Evolutionary conservation across 2,329 filamentous ascomycete species (phyloP).

Genomic region (Talaromyces amestolkiae): DNA sequence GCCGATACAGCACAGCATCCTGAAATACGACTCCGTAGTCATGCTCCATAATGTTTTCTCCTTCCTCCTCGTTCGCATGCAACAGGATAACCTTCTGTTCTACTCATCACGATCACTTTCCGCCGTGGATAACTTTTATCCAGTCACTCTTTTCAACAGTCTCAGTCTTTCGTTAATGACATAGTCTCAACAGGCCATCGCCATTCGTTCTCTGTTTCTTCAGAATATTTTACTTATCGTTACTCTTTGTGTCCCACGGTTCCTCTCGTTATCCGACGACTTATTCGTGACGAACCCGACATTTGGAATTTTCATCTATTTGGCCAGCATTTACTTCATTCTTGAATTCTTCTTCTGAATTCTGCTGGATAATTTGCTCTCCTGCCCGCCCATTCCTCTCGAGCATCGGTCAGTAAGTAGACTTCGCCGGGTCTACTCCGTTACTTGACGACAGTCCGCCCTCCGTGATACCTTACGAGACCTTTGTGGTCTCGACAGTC

Average conservation of each 20-base stretch:
- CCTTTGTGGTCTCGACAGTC: conserved; percentile 32
- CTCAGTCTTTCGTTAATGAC: conserved; percentile 13
- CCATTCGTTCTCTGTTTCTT: conserved; percentile 9
- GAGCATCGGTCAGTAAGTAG: background rate
- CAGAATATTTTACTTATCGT: conserved; percentile 8
- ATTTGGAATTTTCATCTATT: background rate
- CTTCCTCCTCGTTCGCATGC: conserved; percentile 7
- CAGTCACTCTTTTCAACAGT: background rate
- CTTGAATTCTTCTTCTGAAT: background rate
- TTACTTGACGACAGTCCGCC: conserved; percentile 7
- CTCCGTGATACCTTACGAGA: conserved; percentile 25
- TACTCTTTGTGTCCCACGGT: conserved; percentile 19
- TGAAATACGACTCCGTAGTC: background rate
- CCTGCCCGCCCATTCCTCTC: background rate
- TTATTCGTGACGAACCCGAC: conserved; percentile 15
- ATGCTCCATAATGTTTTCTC: conserved; percentile 3
- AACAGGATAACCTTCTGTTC: background rate
- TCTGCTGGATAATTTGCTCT: background rate
- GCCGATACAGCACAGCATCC: conserved; percentile 7
- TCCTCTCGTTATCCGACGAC: conserved; percentile 17
- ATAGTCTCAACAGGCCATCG: background rate
- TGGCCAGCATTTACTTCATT: background rate
- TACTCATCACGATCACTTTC: background rate
- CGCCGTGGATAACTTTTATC: background rate
- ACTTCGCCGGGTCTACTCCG: background rate